phyloP scores from a whole-genome alignment of 2,329 filamentous ascomycete genomes.

The Gaeumannomyces sp. region DNA sequence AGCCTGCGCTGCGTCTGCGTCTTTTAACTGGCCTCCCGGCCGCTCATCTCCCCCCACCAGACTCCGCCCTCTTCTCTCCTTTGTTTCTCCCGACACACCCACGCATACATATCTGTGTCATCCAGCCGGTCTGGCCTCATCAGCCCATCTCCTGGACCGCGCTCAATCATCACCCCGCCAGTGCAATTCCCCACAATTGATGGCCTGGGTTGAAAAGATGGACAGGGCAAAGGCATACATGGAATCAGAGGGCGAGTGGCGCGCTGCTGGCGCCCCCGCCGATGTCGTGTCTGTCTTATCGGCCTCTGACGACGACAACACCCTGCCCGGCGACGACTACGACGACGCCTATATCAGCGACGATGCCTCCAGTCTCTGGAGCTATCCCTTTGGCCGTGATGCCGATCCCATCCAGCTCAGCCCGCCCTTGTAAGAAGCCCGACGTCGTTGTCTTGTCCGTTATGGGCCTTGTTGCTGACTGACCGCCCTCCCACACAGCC shows the following conservation, averaged over 20 bases:
- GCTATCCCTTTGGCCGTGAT: not conserved
- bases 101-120: no score
- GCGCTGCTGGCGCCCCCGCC: not conserved
- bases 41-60: not conserved
- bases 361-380: not conserved
- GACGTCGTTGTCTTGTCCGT: no score
- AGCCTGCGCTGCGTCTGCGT: not conserved
- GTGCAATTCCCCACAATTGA: not conserved
- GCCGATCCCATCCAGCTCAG: not conserved
- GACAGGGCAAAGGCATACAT: not conserved
- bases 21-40: not conserved
- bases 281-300: not conserved
- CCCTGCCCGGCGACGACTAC: not conserved
- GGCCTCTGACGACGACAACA: not conserved
- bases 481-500: slow-evolving; percentile 12
- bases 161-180: not conserved
- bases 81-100: not conserved
- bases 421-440: not conserved
- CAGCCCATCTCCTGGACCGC: no score
- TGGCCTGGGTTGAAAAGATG: not conserved
- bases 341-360: not conserved
- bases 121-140: no score
- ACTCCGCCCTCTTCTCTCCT: not conserved
- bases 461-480: not conserved
- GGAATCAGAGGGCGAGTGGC: not conserved